Evolutionary conservation across 1,284 basidiomycete species (phyloP).

Genomic region (Trichosporon asahii): DNA sequence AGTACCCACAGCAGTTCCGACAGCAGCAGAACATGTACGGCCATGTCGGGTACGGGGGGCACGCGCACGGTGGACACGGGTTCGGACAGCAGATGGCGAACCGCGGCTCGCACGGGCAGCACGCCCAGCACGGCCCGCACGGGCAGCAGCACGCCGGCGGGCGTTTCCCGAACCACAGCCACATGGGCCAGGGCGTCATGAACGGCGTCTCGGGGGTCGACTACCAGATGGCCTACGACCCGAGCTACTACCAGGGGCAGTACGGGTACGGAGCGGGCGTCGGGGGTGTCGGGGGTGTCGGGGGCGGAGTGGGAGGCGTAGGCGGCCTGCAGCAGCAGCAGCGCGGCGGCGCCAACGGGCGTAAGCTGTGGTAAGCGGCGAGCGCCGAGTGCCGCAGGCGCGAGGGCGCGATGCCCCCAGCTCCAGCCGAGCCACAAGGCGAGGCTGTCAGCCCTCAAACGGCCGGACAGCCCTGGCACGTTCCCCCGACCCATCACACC

Average conservation of each 20-base stretch:
- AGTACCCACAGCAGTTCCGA: slow-evolving; percentile 19
- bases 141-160: background rate
- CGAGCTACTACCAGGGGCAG: slow-evolving; percentile 2
- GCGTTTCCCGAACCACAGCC: slow-evolving; percentile 13
- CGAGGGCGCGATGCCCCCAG: too few species aligned
- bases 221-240: slow-evolving; percentile 1
- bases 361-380: background rate
- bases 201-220: slow-evolving; percentile 4
- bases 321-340: slow-evolving; percentile 7
- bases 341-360: slow-evolving; percentile 6
- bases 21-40: slow-evolving; percentile 12
- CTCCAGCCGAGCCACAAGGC: too few species aligned
- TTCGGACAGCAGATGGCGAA: slow-evolving; percentile 26
- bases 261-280: slow-evolving; percentile 7
- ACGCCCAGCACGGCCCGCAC: slow-evolving; percentile 3
- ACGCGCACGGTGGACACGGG: slow-evolving; percentile 15
- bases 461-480: too few species aligned
- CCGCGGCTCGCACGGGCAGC: background rate
- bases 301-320: slow-evolving; percentile 4
- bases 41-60: slow-evolving; percentile 14
- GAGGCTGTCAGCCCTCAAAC: too few species aligned
- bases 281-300: slow-evolving; percentile 9
- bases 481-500: too few species aligned
- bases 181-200: slow-evolving; percentile 5
- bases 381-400: background rate